Evolutionary conservation across 2,329 filamentous ascomycete genomes (phyloP), one percentile per base, ranked within the genome.

Genomic region (Cercospora sesami): DNA sequence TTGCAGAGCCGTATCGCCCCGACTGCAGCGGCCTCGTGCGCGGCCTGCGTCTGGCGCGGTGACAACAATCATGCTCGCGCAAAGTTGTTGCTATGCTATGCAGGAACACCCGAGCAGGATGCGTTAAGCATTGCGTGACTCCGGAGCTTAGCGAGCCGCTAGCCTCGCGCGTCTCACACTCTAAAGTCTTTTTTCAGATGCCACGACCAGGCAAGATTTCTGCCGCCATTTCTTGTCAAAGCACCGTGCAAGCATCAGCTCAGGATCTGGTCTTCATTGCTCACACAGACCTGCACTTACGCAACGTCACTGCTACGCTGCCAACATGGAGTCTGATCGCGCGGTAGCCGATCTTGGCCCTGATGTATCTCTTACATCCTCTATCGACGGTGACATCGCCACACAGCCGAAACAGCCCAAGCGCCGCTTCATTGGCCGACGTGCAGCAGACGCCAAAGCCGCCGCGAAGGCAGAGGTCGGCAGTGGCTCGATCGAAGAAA

Each of bases 341-440:
- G 87, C 86, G 33, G 83, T 88, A 69, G 86, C 89, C 33, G 90
- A 93, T 75, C 81, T 94, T 30, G 91, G 91, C 67, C 85, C 91
- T 51, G 89, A 88, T 12, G 26, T 64, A 26, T 48, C 65, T 36
- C 48, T 89, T 89, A 63, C 66, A 45, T 33, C 55, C 28, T 39
- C 30, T 71, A 84, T 86, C 75, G 81, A 78, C 73, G 83, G 80
- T 78, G 85, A 84, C 68, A 79, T 82, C 26, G 80, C 80, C 6
- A 73, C 83, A 21, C 78, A 78, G 1, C 79, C 81, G 60, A 92
- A 86, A 77, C 91, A 94, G 75, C 95, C 95, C 23, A 96, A 92
- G 83, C 94, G 94, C 80, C 88, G 94, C 67, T 99, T 99, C 73
- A 90, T 99, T 18, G 95, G 95, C 31, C 86, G 93, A 73, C 88